Evolutionary conservation across 2,329 filamentous ascomycete species (phyloP).

Genomic region (Teratosphaeria nubilosa): DNA sequence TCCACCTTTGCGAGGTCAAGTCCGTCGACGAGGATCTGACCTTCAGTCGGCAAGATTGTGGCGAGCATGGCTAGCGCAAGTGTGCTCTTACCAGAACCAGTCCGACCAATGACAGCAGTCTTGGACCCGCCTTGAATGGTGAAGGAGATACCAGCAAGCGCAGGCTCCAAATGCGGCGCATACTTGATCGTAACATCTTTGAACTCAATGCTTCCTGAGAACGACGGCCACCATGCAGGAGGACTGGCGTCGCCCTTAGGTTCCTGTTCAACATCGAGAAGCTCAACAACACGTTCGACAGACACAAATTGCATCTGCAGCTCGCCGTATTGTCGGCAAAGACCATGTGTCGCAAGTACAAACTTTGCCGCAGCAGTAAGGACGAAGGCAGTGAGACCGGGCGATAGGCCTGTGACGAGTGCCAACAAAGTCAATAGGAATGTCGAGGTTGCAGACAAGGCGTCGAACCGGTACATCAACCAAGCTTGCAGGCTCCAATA

Average conservation of each 20-base stretch:
- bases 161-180: slow-evolving; percentile 64
- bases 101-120: slow-evolving; percentile 71
- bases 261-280: slow-evolving; percentile 71
- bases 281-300: slow-evolving; percentile 74
- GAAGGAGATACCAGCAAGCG: slow-evolving; percentile 58
- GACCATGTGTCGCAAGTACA: slow-evolving; percentile 57
- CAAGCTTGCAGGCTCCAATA: slow-evolving; percentile 82
- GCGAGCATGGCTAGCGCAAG: slow-evolving; percentile 53
- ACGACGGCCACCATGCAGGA: slow-evolving; percentile 66
- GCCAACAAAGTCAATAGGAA: slow-evolving; percentile 66
- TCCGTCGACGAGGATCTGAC: slow-evolving; percentile 50
- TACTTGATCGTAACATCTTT: slow-evolving; percentile 70
- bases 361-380: slow-evolving; percentile 61
- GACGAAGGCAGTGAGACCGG: slow-evolving; percentile 75
- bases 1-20: slow-evolving; percentile 51
- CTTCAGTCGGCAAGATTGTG: slow-evolving; percentile 44
- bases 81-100: slow-evolving; percentile 75
- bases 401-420: slow-evolving; percentile 61
- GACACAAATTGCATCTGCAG: slow-evolving; percentile 89
- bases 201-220: slow-evolving; percentile 63
- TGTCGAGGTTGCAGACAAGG: slow-evolving; percentile 61
- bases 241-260: slow-evolving; percentile 55
- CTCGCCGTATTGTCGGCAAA: slow-evolving; percentile 73
- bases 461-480: slow-evolving; percentile 71
- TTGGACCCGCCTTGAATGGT: slow-evolving; percentile 68